A percentile compares a stretch with the other conserved stretches of the same genome.
These are phyloP conservation scores for Plasmodium gonderi DNA, from an alignment of 169 alveolate genomes.

Conservation along the genomic window DNA sequence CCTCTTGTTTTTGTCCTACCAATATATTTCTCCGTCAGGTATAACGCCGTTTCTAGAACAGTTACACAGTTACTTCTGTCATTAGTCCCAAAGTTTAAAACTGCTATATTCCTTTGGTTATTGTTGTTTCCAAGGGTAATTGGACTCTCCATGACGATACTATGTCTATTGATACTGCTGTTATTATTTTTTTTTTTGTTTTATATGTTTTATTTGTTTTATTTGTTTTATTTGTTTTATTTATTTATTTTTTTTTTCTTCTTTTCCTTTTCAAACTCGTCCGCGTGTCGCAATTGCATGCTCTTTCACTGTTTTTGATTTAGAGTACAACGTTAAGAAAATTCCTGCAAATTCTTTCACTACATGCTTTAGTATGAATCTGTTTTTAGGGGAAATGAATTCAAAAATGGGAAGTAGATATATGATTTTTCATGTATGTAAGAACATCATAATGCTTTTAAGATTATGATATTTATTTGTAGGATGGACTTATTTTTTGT, in stretches of 20 bases:
- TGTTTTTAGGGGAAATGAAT: neutral
- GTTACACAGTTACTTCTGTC: conserved; percentile 24
- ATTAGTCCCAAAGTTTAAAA: conserved; percentile 58
- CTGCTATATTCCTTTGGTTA: conserved; percentile 37
- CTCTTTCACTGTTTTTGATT: neutral
- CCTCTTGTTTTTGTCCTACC: conserved; percentile 15
- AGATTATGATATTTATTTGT: neutral
- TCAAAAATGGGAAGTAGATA: neutral
- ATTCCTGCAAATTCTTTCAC: neutral
- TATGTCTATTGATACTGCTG: neutral
- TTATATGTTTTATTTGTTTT: neutral
- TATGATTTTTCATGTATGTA: neutral
- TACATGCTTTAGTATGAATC: neutral
- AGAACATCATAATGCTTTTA: neutral
- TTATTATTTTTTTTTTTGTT: neutral
- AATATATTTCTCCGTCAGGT: conserved; percentile 40
- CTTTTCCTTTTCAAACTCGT: neutral
- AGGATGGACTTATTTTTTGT: neutral
- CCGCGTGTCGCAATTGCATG: neutral
- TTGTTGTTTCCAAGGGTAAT: neutral
- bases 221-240: neutral
- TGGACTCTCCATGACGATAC: neutral
- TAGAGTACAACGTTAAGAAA: neutral
- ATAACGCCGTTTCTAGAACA: conserved; percentile 44
- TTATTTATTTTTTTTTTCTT: neutral